A percentile compares a stretch with the other conserved stretches of the same genome.
These are phyloP conservation scores for Dalbergia cochinchinensis DNA, from an alignment of 306 rosid species.

Conservation along the genomic window DNA sequence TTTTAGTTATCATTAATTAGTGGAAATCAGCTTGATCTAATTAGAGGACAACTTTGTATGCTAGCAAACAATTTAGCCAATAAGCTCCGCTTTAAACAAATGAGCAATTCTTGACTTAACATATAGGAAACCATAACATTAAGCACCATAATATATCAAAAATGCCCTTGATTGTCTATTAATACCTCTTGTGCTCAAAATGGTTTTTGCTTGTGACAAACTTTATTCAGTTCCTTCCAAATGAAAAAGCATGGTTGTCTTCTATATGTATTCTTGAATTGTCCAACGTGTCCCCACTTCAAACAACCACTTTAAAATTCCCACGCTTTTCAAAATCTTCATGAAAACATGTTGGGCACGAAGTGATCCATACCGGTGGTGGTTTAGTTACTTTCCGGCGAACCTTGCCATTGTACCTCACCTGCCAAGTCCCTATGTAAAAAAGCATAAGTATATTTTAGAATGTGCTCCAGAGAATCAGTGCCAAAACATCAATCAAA, in stretches of 20 bases:
- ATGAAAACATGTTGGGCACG: slow-evolving; percentile 57
- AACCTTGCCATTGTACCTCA: slow-evolving; percentile 40
- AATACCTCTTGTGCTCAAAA: slow-evolving; percentile 37
- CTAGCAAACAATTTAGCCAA: slow-evolving; percentile 60
- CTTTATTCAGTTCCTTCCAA: slow-evolving; percentile 27
- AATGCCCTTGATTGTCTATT: background rate
- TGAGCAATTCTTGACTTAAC: slow-evolving; percentile 50
- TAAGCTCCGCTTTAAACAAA: slow-evolving; percentile 51
- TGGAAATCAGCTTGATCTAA: slow-evolving; percentile 88
- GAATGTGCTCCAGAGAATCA: slow-evolving; percentile 95
- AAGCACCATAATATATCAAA: background rate
- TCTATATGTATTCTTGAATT: slow-evolving; percentile 29
- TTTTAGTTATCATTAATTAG: slow-evolving; percentile 61
- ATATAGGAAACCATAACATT: slow-evolving; percentile 48
- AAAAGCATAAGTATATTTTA: slow-evolving; percentile 84
- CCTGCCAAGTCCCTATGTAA: slow-evolving; percentile 58
- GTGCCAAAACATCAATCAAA: slow-evolving; percentile 67
- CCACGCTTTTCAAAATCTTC: slow-evolving; percentile 62
- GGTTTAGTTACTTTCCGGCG: slow-evolving; percentile 63
- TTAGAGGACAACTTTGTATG: slow-evolving; percentile 65
- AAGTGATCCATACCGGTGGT: slow-evolving; percentile 62
- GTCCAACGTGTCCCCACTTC: slow-evolving; percentile 43
- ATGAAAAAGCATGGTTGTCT: slow-evolving; percentile 41
- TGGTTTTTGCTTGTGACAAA: slow-evolving; percentile 36
- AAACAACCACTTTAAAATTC: slow-evolving; percentile 61